These are phyloP conservation scores for Cucurbita moschata DNA, from an alignment of 306 rosid genomes.

Conservation along the genomic window DNA sequence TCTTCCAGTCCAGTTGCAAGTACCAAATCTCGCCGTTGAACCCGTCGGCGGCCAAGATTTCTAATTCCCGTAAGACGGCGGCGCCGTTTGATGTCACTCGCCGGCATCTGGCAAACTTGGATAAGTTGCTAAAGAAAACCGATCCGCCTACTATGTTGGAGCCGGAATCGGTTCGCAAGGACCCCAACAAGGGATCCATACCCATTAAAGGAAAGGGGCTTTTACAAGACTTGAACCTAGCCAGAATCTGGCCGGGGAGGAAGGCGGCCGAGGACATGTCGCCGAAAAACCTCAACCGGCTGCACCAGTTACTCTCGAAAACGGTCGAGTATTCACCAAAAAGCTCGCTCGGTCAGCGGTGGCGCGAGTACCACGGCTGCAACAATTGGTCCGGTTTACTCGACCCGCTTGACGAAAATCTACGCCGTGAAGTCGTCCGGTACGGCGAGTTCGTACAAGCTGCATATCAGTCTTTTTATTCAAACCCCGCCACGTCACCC, in stretches of 20 bases:
- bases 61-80: constrained; percentile 26
- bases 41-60: constrained; percentile 10
- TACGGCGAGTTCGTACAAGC: constrained; percentile 86
- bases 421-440: constrained; percentile 76
- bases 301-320: constrained; percentile 51
- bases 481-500: constrained; percentile 57
- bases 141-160: constrained; percentile 10
- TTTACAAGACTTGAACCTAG: constrained; percentile 38
- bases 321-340: constrained; percentile 65
- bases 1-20: constrained; percentile 34
- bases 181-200: neutral
- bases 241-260: constrained; percentile 46
- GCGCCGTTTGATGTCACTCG: constrained; percentile 14
- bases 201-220: constrained; percentile 32
- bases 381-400: constrained; percentile 71
- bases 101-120: constrained; percentile 54
- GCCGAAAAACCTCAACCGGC: constrained; percentile 46
- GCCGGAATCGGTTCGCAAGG: constrained; percentile 2
- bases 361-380: constrained; percentile 76
- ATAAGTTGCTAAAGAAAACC: constrained; percentile 44
- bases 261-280: constrained; percentile 73
- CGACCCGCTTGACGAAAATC: constrained; percentile 84
- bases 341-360: constrained; percentile 37
- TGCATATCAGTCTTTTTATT: constrained; percentile 59
- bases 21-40: constrained; percentile 42